Conservation (phyloP, 805 yeast species). For the Candida loeiensis region DNA sequence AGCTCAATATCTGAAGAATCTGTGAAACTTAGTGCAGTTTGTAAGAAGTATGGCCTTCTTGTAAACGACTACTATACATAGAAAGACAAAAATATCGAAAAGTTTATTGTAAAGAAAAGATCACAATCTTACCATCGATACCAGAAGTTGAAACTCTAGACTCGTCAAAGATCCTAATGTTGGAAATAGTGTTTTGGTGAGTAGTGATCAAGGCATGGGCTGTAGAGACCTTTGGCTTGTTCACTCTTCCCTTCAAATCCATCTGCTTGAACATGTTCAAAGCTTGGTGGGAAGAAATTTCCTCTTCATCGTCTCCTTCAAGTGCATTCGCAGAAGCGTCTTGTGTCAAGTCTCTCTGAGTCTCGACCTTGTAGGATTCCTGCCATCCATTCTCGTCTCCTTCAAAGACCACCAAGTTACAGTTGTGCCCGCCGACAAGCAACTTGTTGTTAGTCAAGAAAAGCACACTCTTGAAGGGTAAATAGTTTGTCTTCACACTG, state of each 20-base stretch:
- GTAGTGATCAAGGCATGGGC: constrained; percentile 57
- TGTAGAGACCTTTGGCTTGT: constrained; percentile 30
- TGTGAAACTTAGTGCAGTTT: background rate
- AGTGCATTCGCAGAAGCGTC: constrained; percentile 42
- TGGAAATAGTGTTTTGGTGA: constrained; percentile 87
- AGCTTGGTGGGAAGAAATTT: constrained; percentile 68
- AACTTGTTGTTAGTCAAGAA: constrained; percentile 66
- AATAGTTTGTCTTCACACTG: constrained; percentile 58
- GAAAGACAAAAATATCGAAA: background rate
- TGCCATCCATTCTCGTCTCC: constrained; percentile 66
- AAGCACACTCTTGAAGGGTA: constrained; percentile 77
- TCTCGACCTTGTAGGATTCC: constrained; percentile 56
- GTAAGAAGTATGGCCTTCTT: background rate
- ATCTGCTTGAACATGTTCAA: constrained; percentile 92
- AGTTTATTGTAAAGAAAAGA: constrained; percentile 39
- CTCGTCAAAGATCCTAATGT: constrained; percentile 48
- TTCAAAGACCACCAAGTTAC: constrained; percentile 81
- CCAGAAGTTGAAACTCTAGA: constrained; percentile 66
- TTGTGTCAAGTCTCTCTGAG: constrained; percentile 37
- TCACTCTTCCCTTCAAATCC: constrained; percentile 86
- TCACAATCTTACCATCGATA: constrained; percentile 86
- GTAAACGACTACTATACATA: background rate
- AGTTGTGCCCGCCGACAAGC: constrained; percentile 88
- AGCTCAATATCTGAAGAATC: constrained; percentile 45
- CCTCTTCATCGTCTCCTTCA: constrained; percentile 46